Evolutionary conservation across 208 protist genomes (phyloP).

Genomic region (Trypanosoma caninum): DNA sequence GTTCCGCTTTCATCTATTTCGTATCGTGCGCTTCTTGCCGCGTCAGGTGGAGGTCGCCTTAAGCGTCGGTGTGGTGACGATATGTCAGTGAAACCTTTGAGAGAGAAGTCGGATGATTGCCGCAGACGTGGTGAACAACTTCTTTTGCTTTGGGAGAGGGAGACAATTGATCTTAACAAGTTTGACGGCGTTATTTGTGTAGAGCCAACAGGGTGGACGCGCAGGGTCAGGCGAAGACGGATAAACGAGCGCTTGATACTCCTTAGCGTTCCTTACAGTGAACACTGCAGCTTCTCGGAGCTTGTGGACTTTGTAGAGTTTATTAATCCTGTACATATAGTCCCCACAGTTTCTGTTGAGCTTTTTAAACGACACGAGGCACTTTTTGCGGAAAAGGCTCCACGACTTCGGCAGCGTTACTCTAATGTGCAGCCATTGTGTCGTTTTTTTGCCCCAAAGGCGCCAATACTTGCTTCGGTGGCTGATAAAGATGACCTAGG

Average conservation of each 20-base stretch:
- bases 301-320: constrained; percentile 73
- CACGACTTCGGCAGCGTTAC: constrained; percentile 42
- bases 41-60: background rate
- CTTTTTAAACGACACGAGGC: constrained; percentile 60
- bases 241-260: constrained; percentile 31
- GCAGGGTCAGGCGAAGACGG: constrained; percentile 15
- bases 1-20: constrained; percentile 39
- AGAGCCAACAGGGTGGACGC: constrained; percentile 82
- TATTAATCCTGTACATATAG: constrained; percentile 57
- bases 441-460: constrained; percentile 40
- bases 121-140: background rate
- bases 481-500: background rate
- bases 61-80: background rate
- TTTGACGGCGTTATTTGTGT: constrained; percentile 69
- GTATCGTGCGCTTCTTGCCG: constrained; percentile 30
- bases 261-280: constrained; percentile 79
- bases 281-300: constrained; percentile 85
- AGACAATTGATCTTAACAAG: constrained; percentile 36
- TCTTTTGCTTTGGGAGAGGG: constrained; percentile 33
- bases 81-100: background rate
- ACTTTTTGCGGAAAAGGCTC: constrained; percentile 64
- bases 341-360: constrained; percentile 77
- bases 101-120: background rate
- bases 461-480: background rate
- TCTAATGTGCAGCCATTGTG: constrained; percentile 66